A percentile compares a stretch with the other conserved stretches of the same genome.
These are phyloP conservation scores for Starmerella sirachaensis DNA, from an alignment of 805 yeast species.

Conservation along the genomic window DNA sequence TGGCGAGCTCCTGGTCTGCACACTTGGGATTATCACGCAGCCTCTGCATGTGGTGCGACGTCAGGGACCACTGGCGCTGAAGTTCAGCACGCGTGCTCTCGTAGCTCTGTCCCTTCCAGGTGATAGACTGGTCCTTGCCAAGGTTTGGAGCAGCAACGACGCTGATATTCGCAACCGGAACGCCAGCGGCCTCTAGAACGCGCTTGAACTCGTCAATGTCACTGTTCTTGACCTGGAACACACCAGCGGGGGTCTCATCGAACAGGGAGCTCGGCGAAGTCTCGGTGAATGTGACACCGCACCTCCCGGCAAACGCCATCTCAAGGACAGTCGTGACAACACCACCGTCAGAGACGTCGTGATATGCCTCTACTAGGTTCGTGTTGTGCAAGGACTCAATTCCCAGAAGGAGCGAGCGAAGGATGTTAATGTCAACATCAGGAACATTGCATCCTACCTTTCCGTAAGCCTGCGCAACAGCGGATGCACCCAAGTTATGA, in stretches of 20 bases:
- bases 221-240: slow-evolving; percentile 65
- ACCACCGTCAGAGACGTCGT: slow-evolving; percentile 96
- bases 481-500: slow-evolving; percentile 79
- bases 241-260: slow-evolving; percentile 92
- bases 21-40: slow-evolving; percentile 88
- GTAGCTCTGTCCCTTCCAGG: slow-evolving; percentile 34
- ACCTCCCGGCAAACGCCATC: slow-evolving; percentile 95
- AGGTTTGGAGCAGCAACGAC: slow-evolving; percentile 52
- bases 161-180: slow-evolving; percentile 42
- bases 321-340: slow-evolving; percentile 71
- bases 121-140: slow-evolving; percentile 39
- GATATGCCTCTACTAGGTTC: slow-evolving; percentile 65
- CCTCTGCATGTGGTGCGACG: slow-evolving; percentile 81
- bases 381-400: slow-evolving; percentile 60
- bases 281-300: slow-evolving; percentile 52
- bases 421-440: slow-evolving; percentile 50
- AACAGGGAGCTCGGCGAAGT: slow-evolving; percentile 48
- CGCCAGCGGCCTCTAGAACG: slow-evolving; percentile 46
- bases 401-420: slow-evolving; percentile 61
- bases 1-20: slow-evolving; percentile 72
- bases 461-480: slow-evolving; percentile 83
- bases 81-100: slow-evolving; percentile 51
- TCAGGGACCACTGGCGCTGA: slow-evolving; percentile 75
- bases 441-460: slow-evolving; percentile 79
- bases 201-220: slow-evolving; percentile 40